phyloP scores from a whole-genome alignment of 1,139 yeast genomes.

The Hyphopichia buzzinii region DNA sequence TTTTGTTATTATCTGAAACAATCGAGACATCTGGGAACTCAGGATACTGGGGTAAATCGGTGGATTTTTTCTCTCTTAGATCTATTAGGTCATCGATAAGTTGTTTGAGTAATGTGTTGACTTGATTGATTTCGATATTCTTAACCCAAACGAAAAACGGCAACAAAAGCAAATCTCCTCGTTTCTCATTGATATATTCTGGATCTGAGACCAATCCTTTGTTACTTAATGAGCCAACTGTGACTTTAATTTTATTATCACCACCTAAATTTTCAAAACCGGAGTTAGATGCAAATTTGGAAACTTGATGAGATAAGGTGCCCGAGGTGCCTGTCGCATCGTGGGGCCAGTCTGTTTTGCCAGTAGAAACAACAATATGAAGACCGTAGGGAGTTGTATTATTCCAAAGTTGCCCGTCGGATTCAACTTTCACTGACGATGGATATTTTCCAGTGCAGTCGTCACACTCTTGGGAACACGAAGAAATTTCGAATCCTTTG shows the following conservation, averaged over 20 bases:
- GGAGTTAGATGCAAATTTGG: slow-evolving; percentile 40
- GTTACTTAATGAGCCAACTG: slow-evolving; percentile 49
- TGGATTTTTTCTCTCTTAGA: slow-evolving; percentile 16
- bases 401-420: slow-evolving; percentile 56
- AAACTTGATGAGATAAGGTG: slow-evolving; percentile 51
- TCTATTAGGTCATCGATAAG: slow-evolving; percentile 43
- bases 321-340: slow-evolving; percentile 59
- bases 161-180: slow-evolving; percentile 61
- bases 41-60: slow-evolving; percentile 6
- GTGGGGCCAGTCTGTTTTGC: slow-evolving; percentile 80
- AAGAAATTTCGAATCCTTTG: slow-evolving; percentile 42
- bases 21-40: slow-evolving; percentile 17
- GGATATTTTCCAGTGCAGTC: slow-evolving; percentile 56
- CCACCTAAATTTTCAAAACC: slow-evolving; percentile 11
- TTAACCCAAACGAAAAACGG: slow-evolving; percentile 80
- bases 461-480: slow-evolving; percentile 49
- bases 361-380: slow-evolving; percentile 80
- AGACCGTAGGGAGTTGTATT: slow-evolving; percentile 66
- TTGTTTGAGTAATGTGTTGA: slow-evolving; percentile 41
- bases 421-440: slow-evolving; percentile 48
- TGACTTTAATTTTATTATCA: slow-evolving; percentile 44
- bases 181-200: slow-evolving; percentile 37
- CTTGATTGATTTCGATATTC: slow-evolving; percentile 46
- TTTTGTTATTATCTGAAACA: slow-evolving; percentile 37
- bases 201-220: slow-evolving; percentile 35